Evolutionary conservation across 352 stramenopile species (phyloP), one percentile per base, ranked within the genome.

Genomic region (Globisporangium paroecandrum): DNA sequence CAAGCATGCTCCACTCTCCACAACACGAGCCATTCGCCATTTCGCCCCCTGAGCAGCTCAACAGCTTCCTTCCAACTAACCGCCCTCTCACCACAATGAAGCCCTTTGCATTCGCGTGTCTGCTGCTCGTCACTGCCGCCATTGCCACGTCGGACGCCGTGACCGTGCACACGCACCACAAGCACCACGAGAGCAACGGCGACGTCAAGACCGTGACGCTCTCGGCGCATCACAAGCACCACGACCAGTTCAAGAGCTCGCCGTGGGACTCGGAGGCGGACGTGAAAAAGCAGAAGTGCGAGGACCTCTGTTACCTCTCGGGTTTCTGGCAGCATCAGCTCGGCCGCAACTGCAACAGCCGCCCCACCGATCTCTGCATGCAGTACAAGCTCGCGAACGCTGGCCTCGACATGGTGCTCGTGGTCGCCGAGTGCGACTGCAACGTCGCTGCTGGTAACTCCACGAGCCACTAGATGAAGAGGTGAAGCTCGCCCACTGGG

Each of bases 271-370:
- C 68, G 4, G 62, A 90, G n/a, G 69, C 66, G 2, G 51, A 62
- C 5, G 71, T 80, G 55, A 83, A 83, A 66, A 64, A 62, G 10
- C 68, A 69, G 70, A 92, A 90, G 73, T 90, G 83, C 73, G 65
- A 77, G 49, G 82, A 92, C 57, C 36, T 92, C 13, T 90, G 83
- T 58, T 64, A 74, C 58, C 77, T 90, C 15, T 57, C 70, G n/a
- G 71, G 77, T 62, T 89, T 89, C 62, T 92, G 81, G 80, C 58
- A 69, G 36, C 77, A 82, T 71, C 82, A 90, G 70, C 62, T 86
- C 54, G 68, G 49, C 25, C 82, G 81, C 70, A 90, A 89, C 68
- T 92, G 83, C 73, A n/a, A 73, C 46, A 81, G 77, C 66, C 71
- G 73, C 51, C 73, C 80, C 29, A 87, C 78, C 6, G 76, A 70